phyloP scores from a whole-genome alignment of 2,329 filamentous ascomycete genomes.

The Xylariaceae sp. region DNA sequence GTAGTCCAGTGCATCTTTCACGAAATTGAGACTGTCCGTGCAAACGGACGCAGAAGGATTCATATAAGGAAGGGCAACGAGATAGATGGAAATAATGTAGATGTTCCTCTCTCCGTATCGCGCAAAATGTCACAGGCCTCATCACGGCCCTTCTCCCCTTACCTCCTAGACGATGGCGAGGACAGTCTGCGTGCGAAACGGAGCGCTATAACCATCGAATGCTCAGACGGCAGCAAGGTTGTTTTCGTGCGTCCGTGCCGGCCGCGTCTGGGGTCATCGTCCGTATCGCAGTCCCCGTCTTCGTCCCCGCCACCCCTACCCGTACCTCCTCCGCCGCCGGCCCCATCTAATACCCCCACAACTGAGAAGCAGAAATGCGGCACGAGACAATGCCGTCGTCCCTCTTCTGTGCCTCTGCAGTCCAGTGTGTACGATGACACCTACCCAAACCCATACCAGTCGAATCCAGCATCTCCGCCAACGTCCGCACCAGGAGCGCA shows the following conservation, averaged over 20 bases:
- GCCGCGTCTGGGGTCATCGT: background rate
- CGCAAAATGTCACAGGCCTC: conserved; percentile 2
- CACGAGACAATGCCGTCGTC: background rate
- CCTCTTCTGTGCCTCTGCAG: background rate
- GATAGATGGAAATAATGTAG: background rate
- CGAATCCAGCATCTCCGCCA: background rate
- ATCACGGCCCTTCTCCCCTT: background rate
- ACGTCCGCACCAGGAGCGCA: background rate
- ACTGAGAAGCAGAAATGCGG: background rate
- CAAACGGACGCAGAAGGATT: conserved; percentile 2
- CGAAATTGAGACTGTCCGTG: background rate
- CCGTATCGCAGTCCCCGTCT: background rate
- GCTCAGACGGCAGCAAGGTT: conserved; percentile 9
- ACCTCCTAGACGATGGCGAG: background rate
- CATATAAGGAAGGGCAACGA: conserved; percentile 3
- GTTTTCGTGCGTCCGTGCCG: conserved; percentile 3
- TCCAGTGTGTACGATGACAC: background rate
- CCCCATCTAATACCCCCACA: background rate
- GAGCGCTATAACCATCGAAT: conserved; percentile 11
- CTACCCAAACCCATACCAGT: background rate
- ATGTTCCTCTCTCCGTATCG: background rate
- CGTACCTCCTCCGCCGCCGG: background rate
- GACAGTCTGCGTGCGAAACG: conserved; percentile 1
- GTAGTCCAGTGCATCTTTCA: too few relatives aligned
- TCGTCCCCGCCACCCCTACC: background rate